Percentiles rank a stretch among this genome's conserved stretches.
Conservation (phyloP, 768 basidiomycete species). For the Amanita brunnescens region DNA sequence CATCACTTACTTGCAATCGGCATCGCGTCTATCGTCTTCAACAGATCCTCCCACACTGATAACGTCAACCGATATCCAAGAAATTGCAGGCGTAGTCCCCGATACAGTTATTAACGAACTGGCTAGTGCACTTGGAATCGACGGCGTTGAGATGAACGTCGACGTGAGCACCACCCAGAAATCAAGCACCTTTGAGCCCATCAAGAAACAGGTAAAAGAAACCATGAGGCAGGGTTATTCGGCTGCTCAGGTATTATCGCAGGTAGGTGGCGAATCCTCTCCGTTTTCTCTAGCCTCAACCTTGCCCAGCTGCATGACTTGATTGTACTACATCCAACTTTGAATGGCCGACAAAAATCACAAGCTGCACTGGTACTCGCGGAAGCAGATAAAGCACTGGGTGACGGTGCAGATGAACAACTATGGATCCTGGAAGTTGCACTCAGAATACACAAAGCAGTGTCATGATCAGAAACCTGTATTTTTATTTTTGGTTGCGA, state of each 20-base stretch:
- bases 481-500: not conserved
- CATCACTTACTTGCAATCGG: conserved; percentile 96
- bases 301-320: conserved; percentile 69
- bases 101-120: conserved; percentile 61
- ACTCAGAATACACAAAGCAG: conserved; percentile 62
- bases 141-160: conserved; percentile 40
- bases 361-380: conserved; percentile 77
- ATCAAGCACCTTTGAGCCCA: conserved; percentile 42
- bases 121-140: conserved; percentile 64
- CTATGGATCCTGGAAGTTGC: conserved; percentile 88
- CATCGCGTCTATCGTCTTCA: conserved; percentile 76
- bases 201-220: conserved; percentile 65
- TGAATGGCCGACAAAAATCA: conserved; percentile 77
- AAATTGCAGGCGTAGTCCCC: conserved; percentile 95
- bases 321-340: conserved; percentile 71
- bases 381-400: conserved; percentile 92
- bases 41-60: conserved; percentile 68
- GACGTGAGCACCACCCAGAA: conserved; percentile 35
- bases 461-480: conserved; percentile 19
- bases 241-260: conserved; percentile 78
- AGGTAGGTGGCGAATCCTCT: conserved; percentile 45
- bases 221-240: conserved; percentile 88
- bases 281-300: conserved; percentile 2
- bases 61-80: conserved; percentile 74
- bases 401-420: conserved; percentile 96